Evolutionary conservation across 371 early-diverging fungal genomes (phyloP), one percentile per base, ranked within the genome.

Genomic region (Syncephalis fuscata): DNA sequence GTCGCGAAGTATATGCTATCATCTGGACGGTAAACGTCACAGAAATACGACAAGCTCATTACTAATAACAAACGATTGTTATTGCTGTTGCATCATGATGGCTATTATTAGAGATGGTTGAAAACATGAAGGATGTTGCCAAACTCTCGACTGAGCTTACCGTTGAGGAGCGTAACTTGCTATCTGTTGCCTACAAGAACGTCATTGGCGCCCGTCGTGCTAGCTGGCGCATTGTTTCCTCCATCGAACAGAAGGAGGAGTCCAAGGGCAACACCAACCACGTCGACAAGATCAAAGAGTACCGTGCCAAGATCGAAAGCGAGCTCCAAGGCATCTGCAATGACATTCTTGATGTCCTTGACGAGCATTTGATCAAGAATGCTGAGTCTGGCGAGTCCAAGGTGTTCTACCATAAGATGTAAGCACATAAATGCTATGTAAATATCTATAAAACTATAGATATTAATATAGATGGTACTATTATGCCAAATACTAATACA

Each of bases 121-220:
- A 71, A 17, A 70, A 66, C 71, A 82, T 87, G 88, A 86, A 83
- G 73, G 76, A 49, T 24, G 62, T 67, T 22, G 62, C 61, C 25
- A 48, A 16, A 44, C 44, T 60, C 32, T 58, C 60, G 24, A 55
- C 61, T 39, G 83, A 83, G 53, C 71, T 96, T 49, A 76, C 81
- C 19, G 80, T 89, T 46, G 88, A 91, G 66, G 91, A 90, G 66
- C 83, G 95, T 55, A 95, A 95, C 70, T 71, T 90, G 48, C 77
- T 97, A 44, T 91, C 92, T 7, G 89, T 97, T 26, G 98, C 95
- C 46, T 97, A 89, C 79, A 94, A 95, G 74, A 95, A 97, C 73
- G 82, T 90, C 41, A 92, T 92, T 52, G 93, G 94, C 48, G 82
- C 89, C 37, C 89, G 91, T 55, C 87, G 98, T 64, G 87, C 90